phyloP scores from a whole-genome alignment of 371 early-diverging fungal species.

The Apophysomyces trapeziformis region DNA sequence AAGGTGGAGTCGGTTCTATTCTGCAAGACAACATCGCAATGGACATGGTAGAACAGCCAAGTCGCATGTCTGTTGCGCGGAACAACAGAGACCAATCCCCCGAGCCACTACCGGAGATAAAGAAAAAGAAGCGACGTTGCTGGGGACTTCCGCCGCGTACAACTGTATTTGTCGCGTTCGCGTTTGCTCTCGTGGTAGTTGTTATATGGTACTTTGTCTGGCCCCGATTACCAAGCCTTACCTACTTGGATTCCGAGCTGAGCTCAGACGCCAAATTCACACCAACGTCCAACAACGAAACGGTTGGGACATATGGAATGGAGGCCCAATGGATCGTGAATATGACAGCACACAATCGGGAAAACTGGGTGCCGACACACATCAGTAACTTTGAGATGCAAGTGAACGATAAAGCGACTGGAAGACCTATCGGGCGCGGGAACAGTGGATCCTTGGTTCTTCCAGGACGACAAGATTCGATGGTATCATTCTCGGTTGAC shows the following conservation, averaged over 20 bases:
- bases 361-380: slow-evolving; percentile 34
- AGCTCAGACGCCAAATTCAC: not conserved
- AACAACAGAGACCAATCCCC: slow-evolving; percentile 9
- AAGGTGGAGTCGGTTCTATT: slow-evolving; percentile 36
- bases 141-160: slow-evolving; percentile 31
- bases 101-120: slow-evolving; percentile 22
- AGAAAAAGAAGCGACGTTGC: slow-evolving; percentile 32
- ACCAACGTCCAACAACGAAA: slow-evolving; percentile 9
- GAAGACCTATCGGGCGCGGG: slow-evolving; percentile 22
- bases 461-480: not conserved
- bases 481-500: slow-evolving; percentile 16
- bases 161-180: slow-evolving; percentile 33
- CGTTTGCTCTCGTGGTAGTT: slow-evolving; percentile 28
- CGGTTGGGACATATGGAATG: not conserved
- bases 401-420: slow-evolving; percentile 17
- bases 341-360: slow-evolving; percentile 25
- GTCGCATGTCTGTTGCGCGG: slow-evolving; percentile 8
- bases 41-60: slow-evolving; percentile 41
- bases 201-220: slow-evolving; percentile 51
- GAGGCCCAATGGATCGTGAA: slow-evolving; percentile 25
- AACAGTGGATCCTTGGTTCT: slow-evolving; percentile 24
- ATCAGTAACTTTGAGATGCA: slow-evolving; percentile 19
- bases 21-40: slow-evolving; percentile 47
- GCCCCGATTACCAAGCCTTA: slow-evolving; percentile 40
- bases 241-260: slow-evolving; percentile 23